phyloP scores from a whole-genome alignment of 306 rosid genomes.

The Rubus parviflorus region DNA sequence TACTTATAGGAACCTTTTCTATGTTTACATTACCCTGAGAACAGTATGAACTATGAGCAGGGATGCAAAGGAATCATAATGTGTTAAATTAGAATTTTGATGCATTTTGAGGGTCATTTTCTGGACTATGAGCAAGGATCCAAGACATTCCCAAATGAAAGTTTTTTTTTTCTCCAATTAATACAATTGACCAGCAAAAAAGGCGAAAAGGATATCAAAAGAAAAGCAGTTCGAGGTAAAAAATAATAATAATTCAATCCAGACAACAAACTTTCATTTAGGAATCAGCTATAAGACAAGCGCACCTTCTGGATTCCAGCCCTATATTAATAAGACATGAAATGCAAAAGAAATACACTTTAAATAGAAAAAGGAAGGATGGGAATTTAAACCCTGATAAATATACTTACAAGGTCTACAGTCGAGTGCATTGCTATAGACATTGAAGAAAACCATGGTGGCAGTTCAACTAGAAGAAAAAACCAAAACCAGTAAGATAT shows the following conservation, averaged over 20 bases:
- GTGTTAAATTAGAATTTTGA: conserved; percentile 3
- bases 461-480: conserved; percentile 81
- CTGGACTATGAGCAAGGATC: background rate
- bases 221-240: background rate
- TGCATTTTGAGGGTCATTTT: conserved; percentile 1
- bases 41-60: conserved; percentile 26
- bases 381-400: conserved; percentile 11
- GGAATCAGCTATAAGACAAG: conserved; percentile 26
- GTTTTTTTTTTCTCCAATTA: background rate
- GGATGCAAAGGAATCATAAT: conserved; percentile 20
- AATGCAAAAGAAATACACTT: conserved; percentile 15
- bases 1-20: conserved; percentile 50
- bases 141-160: background rate
- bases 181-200: background rate
- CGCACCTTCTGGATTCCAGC: background rate
- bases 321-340: conserved; percentile 9
- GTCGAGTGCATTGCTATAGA: conserved; percentile 70
- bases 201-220: background rate
- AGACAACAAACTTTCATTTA: background rate
- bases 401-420: conserved; percentile 76
- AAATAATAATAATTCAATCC: background rate
- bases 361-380: background rate
- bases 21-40: conserved; percentile 59
- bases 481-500: conserved; percentile 42
- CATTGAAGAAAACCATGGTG: conserved; percentile 83